Percentiles rank a stretch among this genome's conserved stretches.
phyloP scores from a whole-genome alignment of 169 alveolate species.

The Blepharisma undulans region DNA sequence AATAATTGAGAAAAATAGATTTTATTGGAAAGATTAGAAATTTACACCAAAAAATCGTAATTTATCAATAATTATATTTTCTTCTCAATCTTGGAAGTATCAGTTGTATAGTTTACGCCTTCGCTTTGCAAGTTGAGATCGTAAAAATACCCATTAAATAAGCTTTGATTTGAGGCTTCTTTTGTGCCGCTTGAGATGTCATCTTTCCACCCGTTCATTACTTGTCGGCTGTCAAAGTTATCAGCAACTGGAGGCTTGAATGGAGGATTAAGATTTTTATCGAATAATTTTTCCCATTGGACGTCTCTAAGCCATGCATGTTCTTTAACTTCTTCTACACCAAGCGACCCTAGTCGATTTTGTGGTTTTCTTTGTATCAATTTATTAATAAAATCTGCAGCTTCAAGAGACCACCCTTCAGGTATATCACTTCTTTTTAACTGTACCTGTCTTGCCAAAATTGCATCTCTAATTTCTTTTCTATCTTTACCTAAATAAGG shows the following conservation, averaged over 20 bases:
- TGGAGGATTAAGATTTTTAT: slow-evolving; percentile 70
- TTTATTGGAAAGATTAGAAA: no score
- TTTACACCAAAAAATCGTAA: background rate
- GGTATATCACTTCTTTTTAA: slow-evolving; percentile 54
- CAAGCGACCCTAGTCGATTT: slow-evolving; percentile 79
- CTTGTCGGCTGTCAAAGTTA: slow-evolving; percentile 42
- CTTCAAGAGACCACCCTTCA: slow-evolving; percentile 54
- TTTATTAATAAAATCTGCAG: slow-evolving; percentile 67
- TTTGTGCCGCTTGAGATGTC: background rate
- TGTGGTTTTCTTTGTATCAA: slow-evolving; percentile 78
- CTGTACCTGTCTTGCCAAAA: slow-evolving; percentile 60
- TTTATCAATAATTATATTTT: background rate
- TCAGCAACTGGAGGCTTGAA: slow-evolving; percentile 43
- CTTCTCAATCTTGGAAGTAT: background rate
- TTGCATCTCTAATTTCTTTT: slow-evolving; percentile 65
- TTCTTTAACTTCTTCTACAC: slow-evolving; percentile 80
- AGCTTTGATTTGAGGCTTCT: slow-evolving; percentile 15
- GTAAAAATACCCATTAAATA: slow-evolving; percentile 22
- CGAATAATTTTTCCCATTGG: slow-evolving; percentile 67
- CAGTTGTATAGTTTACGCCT: background rate
- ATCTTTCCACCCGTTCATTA: slow-evolving; percentile 26
- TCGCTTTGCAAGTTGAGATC: background rate
- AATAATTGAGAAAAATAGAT: no score
- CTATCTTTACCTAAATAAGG: slow-evolving; percentile 78
- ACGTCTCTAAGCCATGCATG: slow-evolving; percentile 83